Conservation (phyloP, 2,329 filamentous ascomycete genomes). For the Trichoderma breve region DNA sequence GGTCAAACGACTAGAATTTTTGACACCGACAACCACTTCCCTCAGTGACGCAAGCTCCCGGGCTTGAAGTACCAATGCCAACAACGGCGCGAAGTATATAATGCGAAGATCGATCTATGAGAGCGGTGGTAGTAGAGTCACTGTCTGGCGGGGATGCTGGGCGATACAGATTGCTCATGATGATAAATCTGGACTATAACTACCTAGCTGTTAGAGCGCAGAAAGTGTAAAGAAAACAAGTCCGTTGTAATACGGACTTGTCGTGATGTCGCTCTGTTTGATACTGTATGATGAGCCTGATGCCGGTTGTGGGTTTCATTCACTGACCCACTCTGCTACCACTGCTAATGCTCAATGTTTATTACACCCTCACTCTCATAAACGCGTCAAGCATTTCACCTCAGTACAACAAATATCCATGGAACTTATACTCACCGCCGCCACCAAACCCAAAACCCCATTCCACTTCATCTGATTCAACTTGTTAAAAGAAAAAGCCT, state of each 20-base stretch:
- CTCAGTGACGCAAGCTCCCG: neutral
- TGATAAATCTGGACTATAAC: neutral
- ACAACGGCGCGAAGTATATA: neutral
- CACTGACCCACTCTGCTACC: neutral
- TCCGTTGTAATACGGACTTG: neutral
- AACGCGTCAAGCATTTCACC: neutral
- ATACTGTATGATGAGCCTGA: neutral
- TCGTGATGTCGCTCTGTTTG: neutral
- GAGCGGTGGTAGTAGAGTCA: neutral
- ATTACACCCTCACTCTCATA: slow-evolving; percentile 29
- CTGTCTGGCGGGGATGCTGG: neutral
- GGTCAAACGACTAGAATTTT: neutral
- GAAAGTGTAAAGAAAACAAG: neutral
- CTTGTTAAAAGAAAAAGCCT: slow-evolving; percentile 45
- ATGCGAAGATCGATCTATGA: neutral
- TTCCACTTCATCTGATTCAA: neutral
- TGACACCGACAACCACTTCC: neutral
- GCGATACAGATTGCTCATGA: neutral
- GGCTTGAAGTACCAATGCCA: neutral
- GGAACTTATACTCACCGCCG: neutral
- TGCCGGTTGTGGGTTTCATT: neutral
- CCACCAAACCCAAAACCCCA: neutral
- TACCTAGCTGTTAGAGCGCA: neutral
- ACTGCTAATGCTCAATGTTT: neutral
- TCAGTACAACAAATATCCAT: neutral